phyloP scores from a whole-genome alignment of 202 grass and related monocot genomes.

The Panicum virgatum region DNA sequence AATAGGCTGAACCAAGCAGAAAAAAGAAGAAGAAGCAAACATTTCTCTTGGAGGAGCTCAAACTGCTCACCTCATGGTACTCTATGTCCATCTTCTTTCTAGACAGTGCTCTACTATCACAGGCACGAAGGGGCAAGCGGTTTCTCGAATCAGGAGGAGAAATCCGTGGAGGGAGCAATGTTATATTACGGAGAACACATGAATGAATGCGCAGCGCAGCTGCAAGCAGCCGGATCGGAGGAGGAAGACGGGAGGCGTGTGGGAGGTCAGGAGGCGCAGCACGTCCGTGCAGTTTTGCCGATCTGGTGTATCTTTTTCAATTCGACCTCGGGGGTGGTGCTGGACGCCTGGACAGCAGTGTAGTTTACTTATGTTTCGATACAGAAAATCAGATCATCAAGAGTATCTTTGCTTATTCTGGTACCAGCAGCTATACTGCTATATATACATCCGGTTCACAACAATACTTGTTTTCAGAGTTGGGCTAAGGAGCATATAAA shows the following conservation, averaged over 20 bases:
- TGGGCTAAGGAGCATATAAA: no score
- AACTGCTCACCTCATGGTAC: constrained; percentile 64
- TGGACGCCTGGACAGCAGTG: neutral
- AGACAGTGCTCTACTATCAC: neutral
- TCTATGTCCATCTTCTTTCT: constrained; percentile 47
- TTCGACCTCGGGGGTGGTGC: neutral
- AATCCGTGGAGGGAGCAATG: neutral
- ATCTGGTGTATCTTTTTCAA: neutral
- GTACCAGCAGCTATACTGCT: no score
- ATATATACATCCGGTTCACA: no score
- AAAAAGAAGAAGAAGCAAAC: neutral
- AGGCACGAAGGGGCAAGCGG: neutral
- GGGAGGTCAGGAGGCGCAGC: constrained; percentile 5
- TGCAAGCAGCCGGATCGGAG: neutral
- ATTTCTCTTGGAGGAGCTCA: neutral
- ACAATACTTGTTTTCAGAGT: no score
- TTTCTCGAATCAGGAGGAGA: neutral
- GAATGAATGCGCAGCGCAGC: neutral
- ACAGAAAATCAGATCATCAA: neutral
- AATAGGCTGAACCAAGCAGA: neutral
- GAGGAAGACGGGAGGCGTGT: neutral
- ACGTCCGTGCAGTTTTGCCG: neutral
- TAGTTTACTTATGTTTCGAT: neutral
- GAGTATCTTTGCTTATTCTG: neutral
- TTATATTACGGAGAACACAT: neutral